phyloP scores from a whole-genome alignment of 1,284 basidiomycete genomes.

The Moniliophthora roreri region DNA sequence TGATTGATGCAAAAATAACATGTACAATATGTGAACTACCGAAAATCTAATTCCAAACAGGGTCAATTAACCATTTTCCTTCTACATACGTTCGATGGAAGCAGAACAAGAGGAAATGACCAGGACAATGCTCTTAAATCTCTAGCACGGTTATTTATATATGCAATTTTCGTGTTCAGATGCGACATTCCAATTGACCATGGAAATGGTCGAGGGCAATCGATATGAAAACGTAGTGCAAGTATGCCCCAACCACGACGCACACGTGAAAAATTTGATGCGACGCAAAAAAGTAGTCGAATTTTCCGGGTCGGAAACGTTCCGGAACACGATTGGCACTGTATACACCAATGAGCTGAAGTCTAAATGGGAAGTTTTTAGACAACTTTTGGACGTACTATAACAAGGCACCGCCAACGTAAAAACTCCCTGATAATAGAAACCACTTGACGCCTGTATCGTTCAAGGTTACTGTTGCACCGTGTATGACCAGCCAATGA shows the following conservation, averaged over 20 bases:
- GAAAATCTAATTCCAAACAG: too few relatives aligned
- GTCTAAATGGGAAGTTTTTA: slow-evolving; percentile 8
- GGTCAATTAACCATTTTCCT: too few relatives aligned
- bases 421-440: slow-evolving; percentile 63
- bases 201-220: slow-evolving; percentile 60
- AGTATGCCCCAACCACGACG: slow-evolving; percentile 76
- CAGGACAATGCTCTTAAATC: too few relatives aligned
- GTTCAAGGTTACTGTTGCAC: slow-evolving; percentile 49
- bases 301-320: slow-evolving; percentile 71
- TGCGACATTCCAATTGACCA: slow-evolving; percentile 16
- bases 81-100: too few relatives aligned
- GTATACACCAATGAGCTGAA: slow-evolving; percentile 23
- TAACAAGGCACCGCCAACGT: slow-evolving; percentile 76
- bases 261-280: slow-evolving; percentile 89
- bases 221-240: slow-evolving; percentile 68
- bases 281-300: slow-evolving; percentile 79
- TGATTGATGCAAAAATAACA: too few relatives aligned
- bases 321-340: slow-evolving; percentile 87
- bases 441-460: slow-evolving; percentile 75
- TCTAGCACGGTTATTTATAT: too few relatives aligned
- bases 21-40: too few relatives aligned
- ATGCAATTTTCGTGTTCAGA: too few relatives aligned
- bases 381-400: slow-evolving; percentile 68
- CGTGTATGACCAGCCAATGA: slow-evolving; percentile 65
- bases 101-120: too few relatives aligned